Evolutionary conservation across 306 rosid species (phyloP).

Genomic region (Fagus crenata): DNA sequence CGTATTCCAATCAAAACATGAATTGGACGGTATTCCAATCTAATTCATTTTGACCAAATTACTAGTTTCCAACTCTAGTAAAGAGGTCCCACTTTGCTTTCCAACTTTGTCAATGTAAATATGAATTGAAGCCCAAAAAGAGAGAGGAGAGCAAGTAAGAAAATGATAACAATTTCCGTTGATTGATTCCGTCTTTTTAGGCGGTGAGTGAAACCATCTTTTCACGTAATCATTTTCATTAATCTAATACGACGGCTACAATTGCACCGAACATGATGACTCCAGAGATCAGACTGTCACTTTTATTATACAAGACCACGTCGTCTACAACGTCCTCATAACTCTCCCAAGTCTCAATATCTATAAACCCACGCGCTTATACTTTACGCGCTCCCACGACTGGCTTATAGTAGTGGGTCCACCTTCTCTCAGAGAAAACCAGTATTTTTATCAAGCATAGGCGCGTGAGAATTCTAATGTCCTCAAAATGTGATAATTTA

Average conservation of each 20-base stretch:
- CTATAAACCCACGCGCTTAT: neutral
- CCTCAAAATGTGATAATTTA: no score
- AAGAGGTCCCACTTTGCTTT: neutral
- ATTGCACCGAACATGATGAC: slow-evolving; percentile 19
- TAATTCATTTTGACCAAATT: no score
- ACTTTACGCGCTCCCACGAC: neutral
- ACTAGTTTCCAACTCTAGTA: neutral
- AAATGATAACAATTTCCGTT: neutral
- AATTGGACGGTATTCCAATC: no score
- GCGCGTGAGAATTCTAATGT: no score
- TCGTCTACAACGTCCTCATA: slow-evolving; percentile 6
- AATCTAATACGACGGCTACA: slow-evolving; percentile 1
- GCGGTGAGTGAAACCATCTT: neutral
- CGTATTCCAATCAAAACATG: no score
- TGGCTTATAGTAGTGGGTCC: neutral
- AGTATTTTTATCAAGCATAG: no score
- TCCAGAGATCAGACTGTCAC: neutral
- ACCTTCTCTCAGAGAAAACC: neutral
- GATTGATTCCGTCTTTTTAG: neutral
- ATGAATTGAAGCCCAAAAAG: neutral
- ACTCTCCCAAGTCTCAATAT: neutral
- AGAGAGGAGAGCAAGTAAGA: neutral
- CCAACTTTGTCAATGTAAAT: neutral
- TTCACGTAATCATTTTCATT: neutral
- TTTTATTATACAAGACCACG: neutral